Percentiles rank a stretch among this genome's conserved stretches.
phyloP scores from a whole-genome alignment of 2,329 filamentous ascomycete genomes.

The Pestalotiopsis sp. region DNA sequence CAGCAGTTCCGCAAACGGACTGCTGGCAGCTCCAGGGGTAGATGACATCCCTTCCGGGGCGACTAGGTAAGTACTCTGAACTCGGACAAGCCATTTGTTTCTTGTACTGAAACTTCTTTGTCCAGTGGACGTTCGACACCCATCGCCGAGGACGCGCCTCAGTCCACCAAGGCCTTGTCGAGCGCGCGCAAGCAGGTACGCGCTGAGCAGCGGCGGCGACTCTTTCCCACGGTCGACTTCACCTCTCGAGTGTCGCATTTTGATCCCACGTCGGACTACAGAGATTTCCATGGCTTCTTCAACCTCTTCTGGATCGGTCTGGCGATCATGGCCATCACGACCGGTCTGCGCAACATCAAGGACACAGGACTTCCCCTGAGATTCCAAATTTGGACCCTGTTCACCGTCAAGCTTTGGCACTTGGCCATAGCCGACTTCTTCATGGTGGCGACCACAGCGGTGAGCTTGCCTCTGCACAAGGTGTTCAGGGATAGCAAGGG shows the following conservation, averaged over 20 bases:
- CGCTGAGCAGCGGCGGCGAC: slow-evolving; percentile 76
- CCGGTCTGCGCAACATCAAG: slow-evolving; percentile 89
- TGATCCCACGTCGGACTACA: slow-evolving; percentile 87
- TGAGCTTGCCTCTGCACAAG: slow-evolving; percentile 75
- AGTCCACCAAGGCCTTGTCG: slow-evolving; percentile 84
- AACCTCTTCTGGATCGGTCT: slow-evolving; percentile 97
- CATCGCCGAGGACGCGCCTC: slow-evolving; percentile 86
- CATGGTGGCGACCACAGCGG: slow-evolving; percentile 78
- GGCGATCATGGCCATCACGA: slow-evolving; percentile 94
- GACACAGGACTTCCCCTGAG: slow-evolving; percentile 88
- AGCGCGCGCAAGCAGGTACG: slow-evolving; percentile 82
- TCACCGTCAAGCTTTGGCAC: slow-evolving; percentile 88
- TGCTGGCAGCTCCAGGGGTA: background rate
- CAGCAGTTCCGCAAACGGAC: slow-evolving; percentile 38
- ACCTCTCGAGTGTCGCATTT: slow-evolving; percentile 91
- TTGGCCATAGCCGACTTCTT: slow-evolving; percentile 79
- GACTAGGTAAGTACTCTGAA: background rate
- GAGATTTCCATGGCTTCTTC: slow-evolving; percentile 96
- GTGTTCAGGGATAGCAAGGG: slow-evolving; percentile 58
- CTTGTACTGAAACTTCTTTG: slow-evolving; percentile 2
- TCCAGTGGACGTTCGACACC: slow-evolving; percentile 82
- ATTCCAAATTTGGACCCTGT: slow-evolving; percentile 84
- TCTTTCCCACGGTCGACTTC: slow-evolving; percentile 95
- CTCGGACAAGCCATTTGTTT: slow-evolving; percentile 16
- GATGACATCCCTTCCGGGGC: background rate